Percentiles rank a stretch among this genome's conserved stretches.
These are phyloP conservation scores for Nakazawaea laoshanensis DNA, from an alignment of 805 yeast species.

Conservation along the genomic window DNA sequence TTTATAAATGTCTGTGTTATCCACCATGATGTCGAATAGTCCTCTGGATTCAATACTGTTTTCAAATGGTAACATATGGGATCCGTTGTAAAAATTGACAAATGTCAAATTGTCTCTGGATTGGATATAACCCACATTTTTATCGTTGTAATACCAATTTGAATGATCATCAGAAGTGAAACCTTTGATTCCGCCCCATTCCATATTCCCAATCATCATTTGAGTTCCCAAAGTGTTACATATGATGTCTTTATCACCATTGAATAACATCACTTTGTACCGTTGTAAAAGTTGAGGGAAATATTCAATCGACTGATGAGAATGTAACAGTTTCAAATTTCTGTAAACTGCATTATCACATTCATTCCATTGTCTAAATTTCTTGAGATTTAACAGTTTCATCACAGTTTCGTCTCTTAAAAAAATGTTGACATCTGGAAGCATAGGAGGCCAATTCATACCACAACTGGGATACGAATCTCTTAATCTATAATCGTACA, in stretches of 20 bases:
- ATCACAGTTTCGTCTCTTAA: slow-evolving; percentile 37
- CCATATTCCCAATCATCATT: slow-evolving; percentile 48
- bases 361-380: slow-evolving; percentile 55
- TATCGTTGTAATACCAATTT: slow-evolving; percentile 37
- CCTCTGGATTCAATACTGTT: slow-evolving; percentile 63
- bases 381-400: slow-evolving; percentile 39
- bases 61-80: slow-evolving; percentile 94
- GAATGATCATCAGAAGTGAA: slow-evolving; percentile 24
- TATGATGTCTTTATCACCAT: slow-evolving; percentile 83
- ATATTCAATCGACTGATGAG: slow-evolving; percentile 54
- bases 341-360: slow-evolving; percentile 57
- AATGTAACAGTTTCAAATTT: slow-evolving; percentile 38
- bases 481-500: slow-evolving; percentile 67
- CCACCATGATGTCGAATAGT: slow-evolving; percentile 45
- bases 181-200: slow-evolving; percentile 60
- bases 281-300: slow-evolving; percentile 58
- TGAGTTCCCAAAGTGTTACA: slow-evolving; percentile 80
- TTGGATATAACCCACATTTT: slow-evolving; percentile 28
- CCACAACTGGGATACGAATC: slow-evolving; percentile 87
- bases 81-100: slow-evolving; percentile 62
- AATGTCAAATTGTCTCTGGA: slow-evolving; percentile 67
- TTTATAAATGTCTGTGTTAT: slow-evolving; percentile 20
- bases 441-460: slow-evolving; percentile 79
- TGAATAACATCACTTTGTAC: slow-evolving; percentile 62
- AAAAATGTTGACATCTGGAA: slow-evolving; percentile 40